Evolutionary conservation across 768 basidiomycete species (phyloP), one percentile per base, ranked within the genome.

Genomic region (Boletus subcaerulescens): DNA sequence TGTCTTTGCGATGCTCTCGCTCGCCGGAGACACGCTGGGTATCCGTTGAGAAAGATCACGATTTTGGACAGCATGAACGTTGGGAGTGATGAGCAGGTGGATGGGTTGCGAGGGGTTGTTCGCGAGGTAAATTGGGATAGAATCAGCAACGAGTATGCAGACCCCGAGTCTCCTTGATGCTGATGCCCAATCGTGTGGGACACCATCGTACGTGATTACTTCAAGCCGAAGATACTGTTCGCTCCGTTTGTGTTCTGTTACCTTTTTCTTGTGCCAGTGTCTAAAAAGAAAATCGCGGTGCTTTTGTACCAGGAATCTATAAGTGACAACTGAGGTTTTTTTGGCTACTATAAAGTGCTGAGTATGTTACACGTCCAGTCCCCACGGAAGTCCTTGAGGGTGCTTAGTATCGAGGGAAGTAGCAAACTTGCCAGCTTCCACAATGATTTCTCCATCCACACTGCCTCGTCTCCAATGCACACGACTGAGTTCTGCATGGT

Each of bases 401-500:
- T n/a, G 26, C 32, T 29, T 55, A 10, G 36, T 26, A 24, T 41
- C 26, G 5, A 40, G 24, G 18, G 46, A 36, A 48, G 40, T 48
- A n/a, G 8, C 2, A 14, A 22, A 18, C n/a, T 49, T 38, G 44
- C 32, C 51, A 35, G 15, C 17, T 22, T 51, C 46, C 18, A 59
- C 59, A 2, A 59, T 31, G 9, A 60, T 55, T 36, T 55, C 43
- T 15, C 57, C 57, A 20, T 48, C 46, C n/a, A 22, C 35, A 24
- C 3, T 15, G 7, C 59, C 59, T 31, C 15, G 46, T 42, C 52
- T 51, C 57, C 50, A 60, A n/a, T 46, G 38, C 20, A 59, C 57
- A n/a, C 77, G 74, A 42, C 71, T 74, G 20, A 79, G 73, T 66
- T 80, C 76, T n/a, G 73, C 70, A 45, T 75, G 71, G 56, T 71